A percentile compares a stretch with the other conserved stretches of the same genome.
Conservation (phyloP, 805 yeast species). For the Tanozyma kutaoensis region DNA sequence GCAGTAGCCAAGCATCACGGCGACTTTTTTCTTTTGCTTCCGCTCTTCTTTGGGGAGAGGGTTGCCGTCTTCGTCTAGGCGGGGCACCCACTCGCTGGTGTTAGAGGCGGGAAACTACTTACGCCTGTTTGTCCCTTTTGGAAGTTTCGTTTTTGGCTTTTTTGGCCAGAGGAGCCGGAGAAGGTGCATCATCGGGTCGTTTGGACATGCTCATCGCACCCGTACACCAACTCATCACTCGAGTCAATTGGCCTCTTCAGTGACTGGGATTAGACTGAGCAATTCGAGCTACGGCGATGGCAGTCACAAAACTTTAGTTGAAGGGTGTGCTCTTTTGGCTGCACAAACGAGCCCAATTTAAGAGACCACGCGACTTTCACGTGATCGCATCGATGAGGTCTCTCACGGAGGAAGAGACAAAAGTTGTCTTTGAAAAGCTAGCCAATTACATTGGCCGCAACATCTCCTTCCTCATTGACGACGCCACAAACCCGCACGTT, state of each 20-base stretch:
- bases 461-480: slow-evolving; percentile 76
- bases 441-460: slow-evolving; percentile 97
- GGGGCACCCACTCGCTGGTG: slow-evolving; percentile 21
- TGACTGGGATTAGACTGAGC: too few species aligned
- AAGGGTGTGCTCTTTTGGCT: too few species aligned
- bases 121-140: not conserved
- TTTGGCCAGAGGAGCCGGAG: too few species aligned
- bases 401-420: slow-evolving; percentile 93
- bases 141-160: too few species aligned
- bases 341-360: too few species aligned
- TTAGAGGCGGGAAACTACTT: not conserved
- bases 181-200: too few species aligned
- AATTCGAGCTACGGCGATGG: not conserved
- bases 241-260: too few species aligned
- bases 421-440: slow-evolving; percentile 87
- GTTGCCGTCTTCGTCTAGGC: slow-evolving; percentile 50
- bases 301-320: not conserved
- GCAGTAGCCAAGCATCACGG: slow-evolving; percentile 84
- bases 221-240: too few species aligned
- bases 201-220: too few species aligned
- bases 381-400: slow-evolving; percentile 62
- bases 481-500: slow-evolving; percentile 80
- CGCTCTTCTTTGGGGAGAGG: slow-evolving; percentile 45
- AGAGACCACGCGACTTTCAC: too few species aligned
- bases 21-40: slow-evolving; percentile 82